Conservation (phyloP, 2,329 filamentous ascomycete genomes). For the Talaromyces funiculosus region DNA sequence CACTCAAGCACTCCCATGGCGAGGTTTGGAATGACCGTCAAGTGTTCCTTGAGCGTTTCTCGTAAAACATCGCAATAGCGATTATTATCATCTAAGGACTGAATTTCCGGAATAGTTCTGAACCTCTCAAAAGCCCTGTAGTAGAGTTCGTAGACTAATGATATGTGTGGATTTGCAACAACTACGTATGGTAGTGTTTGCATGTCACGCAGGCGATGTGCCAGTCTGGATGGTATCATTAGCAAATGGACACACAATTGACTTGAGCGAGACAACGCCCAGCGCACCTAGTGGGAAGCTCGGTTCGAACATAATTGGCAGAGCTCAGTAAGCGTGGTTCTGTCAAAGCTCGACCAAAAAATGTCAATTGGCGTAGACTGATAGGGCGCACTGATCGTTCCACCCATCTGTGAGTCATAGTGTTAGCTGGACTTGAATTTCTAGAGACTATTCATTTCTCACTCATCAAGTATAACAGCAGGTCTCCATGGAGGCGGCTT, state of each 20-base stretch:
- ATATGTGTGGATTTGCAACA: conserved; percentile 89
- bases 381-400: conserved; percentile 90
- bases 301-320: conserved; percentile 94
- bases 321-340: conserved; percentile 85
- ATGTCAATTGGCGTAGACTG: conserved; percentile 90
- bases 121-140: conserved; percentile 93
- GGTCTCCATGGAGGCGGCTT: conserved; percentile 53
- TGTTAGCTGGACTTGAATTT: background rate
- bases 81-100: conserved; percentile 84
- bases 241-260: background rate
- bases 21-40: conserved; percentile 88
- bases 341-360: conserved; percentile 90
- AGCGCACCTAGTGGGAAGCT: conserved; percentile 73
- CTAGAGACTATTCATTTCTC: conserved; percentile 21
- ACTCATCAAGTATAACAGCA: conserved; percentile 56
- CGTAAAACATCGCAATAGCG: conserved; percentile 74
- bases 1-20: conserved; percentile 93
- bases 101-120: conserved; percentile 76
- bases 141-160: conserved; percentile 93
- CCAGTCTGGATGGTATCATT: conserved; percentile 54
- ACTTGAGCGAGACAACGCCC: background rate
- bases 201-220: conserved; percentile 94
- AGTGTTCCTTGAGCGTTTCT: conserved; percentile 74
- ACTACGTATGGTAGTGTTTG: conserved; percentile 94
- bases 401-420: conserved; percentile 65